These are phyloP conservation scores for Phoma herbarum DNA, from an alignment of 2,329 filamentous ascomycete genomes.

Conservation along the genomic window DNA sequence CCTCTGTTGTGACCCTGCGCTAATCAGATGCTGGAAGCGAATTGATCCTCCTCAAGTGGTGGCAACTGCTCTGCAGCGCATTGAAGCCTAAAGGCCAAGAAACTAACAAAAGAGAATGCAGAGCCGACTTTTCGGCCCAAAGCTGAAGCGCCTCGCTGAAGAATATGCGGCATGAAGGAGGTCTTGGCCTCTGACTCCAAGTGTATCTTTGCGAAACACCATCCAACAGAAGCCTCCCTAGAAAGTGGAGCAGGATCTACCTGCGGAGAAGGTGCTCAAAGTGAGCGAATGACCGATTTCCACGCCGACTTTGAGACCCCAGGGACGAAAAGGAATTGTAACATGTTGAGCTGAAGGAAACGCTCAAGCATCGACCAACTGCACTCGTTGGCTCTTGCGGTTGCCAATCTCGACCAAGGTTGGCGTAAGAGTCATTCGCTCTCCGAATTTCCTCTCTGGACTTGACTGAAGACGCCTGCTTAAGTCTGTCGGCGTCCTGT, in stretches of 20 bases:
- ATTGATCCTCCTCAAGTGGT: not conserved
- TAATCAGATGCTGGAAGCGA: not conserved
- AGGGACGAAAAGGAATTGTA: not conserved
- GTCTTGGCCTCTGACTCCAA: not conserved
- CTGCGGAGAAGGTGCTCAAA: slow-evolving; percentile 6
- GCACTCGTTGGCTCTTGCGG: slow-evolving; percentile 47
- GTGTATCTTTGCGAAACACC: not conserved
- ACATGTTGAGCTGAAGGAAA: not conserved
- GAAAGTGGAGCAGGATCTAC: slow-evolving; percentile 11
- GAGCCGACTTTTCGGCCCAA: not conserved
- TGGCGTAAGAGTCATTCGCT: slow-evolving; percentile 43
- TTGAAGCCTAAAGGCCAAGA: not conserved
- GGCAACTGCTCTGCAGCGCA: slow-evolving; percentile 19
- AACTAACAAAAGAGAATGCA: slow-evolving; percentile 9
- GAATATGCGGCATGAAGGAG: not conserved
- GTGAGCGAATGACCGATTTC: not conserved
- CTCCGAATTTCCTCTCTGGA: slow-evolving; percentile 37
- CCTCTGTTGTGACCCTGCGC: not conserved
- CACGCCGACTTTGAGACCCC: not conserved
- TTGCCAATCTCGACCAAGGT: slow-evolving; percentile 50
- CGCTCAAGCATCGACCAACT: slow-evolving; percentile 45
- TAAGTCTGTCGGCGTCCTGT: slow-evolving; percentile 24
- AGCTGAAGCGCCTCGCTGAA: slow-evolving; percentile 9
- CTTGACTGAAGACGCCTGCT: slow-evolving; percentile 15
- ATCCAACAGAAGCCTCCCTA: slow-evolving; percentile 6